Evolutionary conservation across 768 basidiomycete genomes (phyloP).

Genomic region (Auriscalpium vulgare): DNA sequence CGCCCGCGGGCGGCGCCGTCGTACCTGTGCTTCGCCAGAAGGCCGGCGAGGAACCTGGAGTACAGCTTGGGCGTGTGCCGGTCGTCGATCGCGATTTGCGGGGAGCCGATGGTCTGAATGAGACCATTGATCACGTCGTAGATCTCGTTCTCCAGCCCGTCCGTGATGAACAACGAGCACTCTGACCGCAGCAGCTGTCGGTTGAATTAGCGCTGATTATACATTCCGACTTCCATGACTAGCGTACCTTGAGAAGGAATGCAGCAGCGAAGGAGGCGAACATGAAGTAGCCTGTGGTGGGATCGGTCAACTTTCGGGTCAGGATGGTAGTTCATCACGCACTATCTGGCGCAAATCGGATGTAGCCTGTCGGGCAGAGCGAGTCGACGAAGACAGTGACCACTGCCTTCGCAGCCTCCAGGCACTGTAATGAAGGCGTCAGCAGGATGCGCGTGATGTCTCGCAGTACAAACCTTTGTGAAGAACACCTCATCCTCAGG

Average conservation of each 20-base stretch:
- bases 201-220: neutral
- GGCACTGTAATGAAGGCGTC: conserved; percentile 5
- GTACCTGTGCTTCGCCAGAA: conserved; percentile 45
- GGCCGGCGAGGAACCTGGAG: conserved; percentile 66
- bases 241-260: conserved; percentile 68
- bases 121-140: conserved; percentile 55
- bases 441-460: neutral
- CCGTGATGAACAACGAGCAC: conserved; percentile 52
- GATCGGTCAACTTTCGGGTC: neutral
- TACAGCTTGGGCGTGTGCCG: conserved; percentile 77
- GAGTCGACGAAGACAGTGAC: conserved; percentile 11
- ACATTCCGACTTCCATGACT: neutral
- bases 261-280: conserved; percentile 47
- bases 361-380: conserved; percentile 16
- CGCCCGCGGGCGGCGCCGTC: conserved; percentile 12
- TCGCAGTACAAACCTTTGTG: conserved; percentile 14
- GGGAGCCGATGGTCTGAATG: conserved; percentile 57
- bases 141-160: conserved; percentile 54
- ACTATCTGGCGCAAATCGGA: conserved; percentile 22
- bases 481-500: conserved; percentile 21
- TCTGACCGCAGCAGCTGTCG: conserved; percentile 74
- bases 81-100: conserved; percentile 71
- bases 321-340: neutral
- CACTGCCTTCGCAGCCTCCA: conserved; percentile 11
- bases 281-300: conserved; percentile 14